Conservation (phyloP, 352 stramenopile species). For the Blastocystis sp. region DNA sequence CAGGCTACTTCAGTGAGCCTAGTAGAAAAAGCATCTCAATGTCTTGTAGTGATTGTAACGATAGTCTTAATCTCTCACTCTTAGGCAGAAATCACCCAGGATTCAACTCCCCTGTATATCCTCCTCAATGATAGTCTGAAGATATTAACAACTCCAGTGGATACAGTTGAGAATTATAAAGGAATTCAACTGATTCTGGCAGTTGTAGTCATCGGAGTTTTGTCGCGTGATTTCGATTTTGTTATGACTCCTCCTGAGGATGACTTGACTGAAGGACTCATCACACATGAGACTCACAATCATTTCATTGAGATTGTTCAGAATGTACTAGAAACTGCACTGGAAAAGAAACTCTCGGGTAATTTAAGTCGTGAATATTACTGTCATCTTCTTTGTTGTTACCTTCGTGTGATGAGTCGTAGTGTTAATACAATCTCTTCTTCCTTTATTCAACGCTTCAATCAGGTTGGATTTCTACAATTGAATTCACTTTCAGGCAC, state of each 20-base stretch:
- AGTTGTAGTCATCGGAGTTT: neutral
- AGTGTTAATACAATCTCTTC: neutral
- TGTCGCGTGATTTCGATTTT: slow-evolving; percentile 29
- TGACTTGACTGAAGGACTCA: neutral
- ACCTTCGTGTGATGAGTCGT: neutral
- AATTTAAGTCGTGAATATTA: neutral
- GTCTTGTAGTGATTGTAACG: slow-evolving; percentile 12
- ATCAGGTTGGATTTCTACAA: neutral
- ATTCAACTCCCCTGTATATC: neutral
- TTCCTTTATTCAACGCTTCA: neutral
- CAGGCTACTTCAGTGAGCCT: slow-evolving; percentile 46
- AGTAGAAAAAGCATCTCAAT: slow-evolving; percentile 21
- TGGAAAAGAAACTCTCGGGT: too few species aligned
- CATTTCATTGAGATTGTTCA: neutral
- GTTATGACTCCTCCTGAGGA: neutral
- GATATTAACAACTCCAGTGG: neutral
- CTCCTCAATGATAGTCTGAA: neutral
- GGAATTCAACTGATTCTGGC: neutral
- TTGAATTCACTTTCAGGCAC: neutral
- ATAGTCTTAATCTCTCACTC: neutral
- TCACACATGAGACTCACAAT: neutral
- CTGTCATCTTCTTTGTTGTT: slow-evolving; percentile 24
- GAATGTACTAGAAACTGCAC: neutral
- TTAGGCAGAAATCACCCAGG: neutral
- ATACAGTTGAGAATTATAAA: neutral